These are phyloP conservation scores for Osmanthus fragrans DNA, from an alignment of 257 asterid species.

Conservation along the genomic window DNA sequence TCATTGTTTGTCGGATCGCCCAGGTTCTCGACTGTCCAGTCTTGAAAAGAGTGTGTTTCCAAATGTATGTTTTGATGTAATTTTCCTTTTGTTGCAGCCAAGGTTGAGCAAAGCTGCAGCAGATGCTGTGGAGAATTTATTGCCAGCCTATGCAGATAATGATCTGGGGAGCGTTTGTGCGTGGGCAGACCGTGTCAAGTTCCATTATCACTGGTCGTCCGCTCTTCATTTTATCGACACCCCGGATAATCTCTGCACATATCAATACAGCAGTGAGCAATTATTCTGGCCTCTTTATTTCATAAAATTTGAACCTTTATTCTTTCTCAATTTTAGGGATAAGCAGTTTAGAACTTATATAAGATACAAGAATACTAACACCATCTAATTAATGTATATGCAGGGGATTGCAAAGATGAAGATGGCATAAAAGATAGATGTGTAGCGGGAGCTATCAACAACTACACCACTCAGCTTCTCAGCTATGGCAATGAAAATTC, in stretches of 20 bases:
- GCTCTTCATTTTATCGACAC: conserved; percentile 82
- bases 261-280: conserved; percentile 61
- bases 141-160: conserved; percentile 56
- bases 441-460: conserved; percentile 92
- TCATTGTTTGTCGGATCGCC: conserved; percentile 67
- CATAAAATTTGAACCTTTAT: background rate
- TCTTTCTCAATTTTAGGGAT: background rate
- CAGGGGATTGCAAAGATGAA: conserved; percentile 90
- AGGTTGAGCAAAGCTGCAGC: conserved; percentile 71
- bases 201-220: conserved; percentile 74
- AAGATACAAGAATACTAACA: background rate
- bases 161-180: conserved; percentile 76
- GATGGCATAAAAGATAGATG: conserved; percentile 69
- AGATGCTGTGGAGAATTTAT: conserved; percentile 57
- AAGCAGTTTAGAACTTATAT: background rate
- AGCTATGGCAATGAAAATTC: conserved; percentile 33
- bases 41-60: background rate
- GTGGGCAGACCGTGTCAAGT: conserved; percentile 81
- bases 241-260: conserved; percentile 74
- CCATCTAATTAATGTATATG: background rate
- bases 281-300: background rate
- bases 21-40: conserved; percentile 43
- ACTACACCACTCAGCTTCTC: conserved; percentile 79
- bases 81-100: conserved; percentile 34
- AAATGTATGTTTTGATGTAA: background rate